Evolutionary conservation across 2,329 filamentous ascomycete species (phyloP).

Genomic region (Cadophora sp.): DNA sequence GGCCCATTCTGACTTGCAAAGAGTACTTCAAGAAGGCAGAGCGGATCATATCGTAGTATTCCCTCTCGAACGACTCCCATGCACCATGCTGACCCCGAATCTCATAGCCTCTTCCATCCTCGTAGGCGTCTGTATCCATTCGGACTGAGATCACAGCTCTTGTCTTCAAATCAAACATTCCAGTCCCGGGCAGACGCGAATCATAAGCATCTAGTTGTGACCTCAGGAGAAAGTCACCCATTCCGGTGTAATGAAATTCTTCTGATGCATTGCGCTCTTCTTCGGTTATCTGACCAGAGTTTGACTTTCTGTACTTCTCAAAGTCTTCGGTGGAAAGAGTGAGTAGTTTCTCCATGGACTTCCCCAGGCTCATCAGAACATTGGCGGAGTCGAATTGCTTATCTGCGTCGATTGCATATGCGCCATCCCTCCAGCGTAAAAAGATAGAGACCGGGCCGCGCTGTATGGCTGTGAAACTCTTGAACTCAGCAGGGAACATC

Average conservation of each 20-base stretch:
- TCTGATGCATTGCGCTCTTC: constrained; percentile 76
- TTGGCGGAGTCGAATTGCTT: constrained; percentile 88
- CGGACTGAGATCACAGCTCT: constrained; percentile 89
- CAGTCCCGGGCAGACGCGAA: constrained; percentile 82
- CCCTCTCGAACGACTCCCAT: constrained; percentile 92
- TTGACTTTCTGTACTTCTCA: constrained; percentile 78
- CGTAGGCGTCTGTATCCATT: constrained; percentile 78
- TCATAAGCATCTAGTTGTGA: constrained; percentile 95
- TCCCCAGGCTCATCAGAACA: constrained; percentile 88
- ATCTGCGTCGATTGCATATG: constrained; percentile 94
- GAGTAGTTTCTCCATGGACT: constrained; percentile 95
- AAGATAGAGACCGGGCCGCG: constrained; percentile 82
- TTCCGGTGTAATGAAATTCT: constrained; percentile 84
- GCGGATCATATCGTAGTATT: constrained; percentile 96
- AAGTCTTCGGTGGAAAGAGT: constrained; percentile 84
- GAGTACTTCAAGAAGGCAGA: constrained; percentile 96
- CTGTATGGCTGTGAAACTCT: constrained; percentile 74
- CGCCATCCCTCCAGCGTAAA: constrained; percentile 79
- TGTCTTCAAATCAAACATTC: constrained; percentile 97
- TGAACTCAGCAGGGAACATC: constrained; percentile 65
- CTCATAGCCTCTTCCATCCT: constrained; percentile 85
- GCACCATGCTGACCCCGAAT: constrained; percentile 77
- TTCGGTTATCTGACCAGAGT: constrained; percentile 72
- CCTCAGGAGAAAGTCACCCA: constrained; percentile 90
- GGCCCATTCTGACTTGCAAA: constrained; percentile 92